Base-by-base conservation (phyloP, 257 asterid genomes). In the Asclepias syriaca region DNA sequence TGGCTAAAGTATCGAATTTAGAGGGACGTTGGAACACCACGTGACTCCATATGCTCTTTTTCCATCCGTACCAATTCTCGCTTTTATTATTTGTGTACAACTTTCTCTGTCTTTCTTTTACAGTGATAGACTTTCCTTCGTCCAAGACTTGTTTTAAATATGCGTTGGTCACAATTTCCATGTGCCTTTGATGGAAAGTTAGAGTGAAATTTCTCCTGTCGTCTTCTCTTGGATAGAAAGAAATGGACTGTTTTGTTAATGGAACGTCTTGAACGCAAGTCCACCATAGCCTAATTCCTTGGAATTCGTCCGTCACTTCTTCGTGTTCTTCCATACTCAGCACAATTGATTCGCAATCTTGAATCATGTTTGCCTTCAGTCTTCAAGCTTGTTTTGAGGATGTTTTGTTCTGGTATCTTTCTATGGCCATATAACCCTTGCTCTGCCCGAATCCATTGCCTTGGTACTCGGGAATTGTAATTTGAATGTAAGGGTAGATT, bases 291-390 rank as follows among this genome's bases (percentile, higher is more conserved):
- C 81, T 81, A 50, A 84, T 51, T 9, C 87, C 90, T 14, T 24
- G 0, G 66, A 29, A 89, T 27, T 75, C 81, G 43, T 89, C 96
- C 21, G 81, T 73, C 73, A 85, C 87, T 77, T 87, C 92, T 69
- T 89, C 88, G 49, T 78, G 72, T 9, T 85, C 84, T n/a, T 81
- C 87, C 89, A 89, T 89, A 64, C 78, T 72, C 13, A 87, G 85
- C 4, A 89, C 86, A 60, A 87, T 53, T 46, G 85, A 48, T 11
- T 85, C 84, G 19, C 75, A 75, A 73, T 87, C 88, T 13, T 77
- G 79, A 21, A 77, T 50, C 2, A 79, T 78, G 19, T 55, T 77
- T 66, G 90, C 92, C 21, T 75, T 68, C 64, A 87, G 82, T 4
- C 83, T 78, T 61, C 77, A 82, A 21, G 96, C 96, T 56, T 84